Percentiles rank a stretch among this genome's conserved stretches.
phyloP scores from a whole-genome alignment of 768 basidiomycete species.

The Boletus rubescentipes region DNA sequence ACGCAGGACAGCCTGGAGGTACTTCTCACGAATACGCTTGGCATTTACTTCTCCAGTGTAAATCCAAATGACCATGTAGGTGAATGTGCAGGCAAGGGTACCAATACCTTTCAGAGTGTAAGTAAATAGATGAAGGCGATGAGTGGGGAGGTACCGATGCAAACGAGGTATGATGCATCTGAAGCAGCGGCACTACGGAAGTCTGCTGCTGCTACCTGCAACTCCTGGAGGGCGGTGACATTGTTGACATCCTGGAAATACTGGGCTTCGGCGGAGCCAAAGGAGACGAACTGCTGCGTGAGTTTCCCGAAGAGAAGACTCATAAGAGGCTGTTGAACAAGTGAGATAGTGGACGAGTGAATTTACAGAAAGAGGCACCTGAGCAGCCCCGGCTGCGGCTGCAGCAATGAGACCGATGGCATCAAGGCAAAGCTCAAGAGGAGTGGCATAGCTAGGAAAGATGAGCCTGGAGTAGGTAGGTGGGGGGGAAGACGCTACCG shows the following conservation, averaged over 20 bases:
- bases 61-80: constrained; percentile 69
- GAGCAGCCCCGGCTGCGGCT: constrained; percentile 72
- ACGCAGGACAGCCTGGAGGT: too few relatives aligned
- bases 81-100: constrained; percentile 71
- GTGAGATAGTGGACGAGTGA: neutral
- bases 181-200: constrained; percentile 54
- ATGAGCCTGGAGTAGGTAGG: neutral
- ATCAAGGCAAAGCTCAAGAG: constrained; percentile 63
- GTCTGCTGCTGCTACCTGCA: constrained; percentile 30
- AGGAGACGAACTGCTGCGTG: constrained; percentile 68
- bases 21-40: too few relatives aligned
- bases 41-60: constrained; percentile 40
- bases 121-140: neutral
- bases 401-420: constrained; percentile 71
- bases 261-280: constrained; percentile 31
- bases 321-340: constrained; percentile 56
- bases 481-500: constrained; percentile 34
- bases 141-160: constrained; percentile 51
- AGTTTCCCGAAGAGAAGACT: constrained; percentile 82
- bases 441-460: constrained; percentile 65
- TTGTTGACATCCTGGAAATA: constrained; percentile 26
- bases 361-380: constrained; percentile 42
- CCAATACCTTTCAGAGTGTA: constrained; percentile 53
- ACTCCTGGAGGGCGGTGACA: constrained; percentile 3
- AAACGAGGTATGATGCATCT: constrained; percentile 63